A percentile compares a stretch with the other conserved stretches of the same genome.
These are phyloP conservation scores for Neospermospora avenae DNA, from an alignment of 2,329 filamentous ascomycete species.

Conservation along the genomic window DNA sequence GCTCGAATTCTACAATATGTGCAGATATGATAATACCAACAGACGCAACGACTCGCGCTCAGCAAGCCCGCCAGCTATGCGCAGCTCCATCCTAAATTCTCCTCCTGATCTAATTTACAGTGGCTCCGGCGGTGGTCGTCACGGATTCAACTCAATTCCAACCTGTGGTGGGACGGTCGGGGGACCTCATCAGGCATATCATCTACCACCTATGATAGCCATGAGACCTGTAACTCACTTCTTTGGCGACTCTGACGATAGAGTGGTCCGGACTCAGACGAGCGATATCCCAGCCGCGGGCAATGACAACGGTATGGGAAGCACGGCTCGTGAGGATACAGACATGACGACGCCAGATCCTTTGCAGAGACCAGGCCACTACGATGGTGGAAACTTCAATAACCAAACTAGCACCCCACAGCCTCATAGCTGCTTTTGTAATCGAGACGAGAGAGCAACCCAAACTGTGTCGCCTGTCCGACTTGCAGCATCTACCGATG, in stretches of 20 bases:
- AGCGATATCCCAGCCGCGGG: too few relatives aligned
- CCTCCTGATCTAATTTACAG: neutral
- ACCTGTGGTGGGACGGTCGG: neutral
- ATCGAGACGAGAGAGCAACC: neutral
- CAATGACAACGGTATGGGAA: neutral
- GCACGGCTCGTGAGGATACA: neutral
- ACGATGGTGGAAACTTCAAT: neutral
- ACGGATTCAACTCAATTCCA: conserved; percentile 5
- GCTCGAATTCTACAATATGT: neutral
- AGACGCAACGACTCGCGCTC: neutral
- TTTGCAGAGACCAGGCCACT: neutral
- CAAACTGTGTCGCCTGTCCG: neutral
- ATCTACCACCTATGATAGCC: neutral
- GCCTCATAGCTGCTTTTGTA: conserved; percentile 1
- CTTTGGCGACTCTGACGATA: neutral
- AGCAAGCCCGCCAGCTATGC: neutral
- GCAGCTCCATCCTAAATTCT: neutral
- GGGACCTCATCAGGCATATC: neutral
- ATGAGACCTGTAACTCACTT: neutral
- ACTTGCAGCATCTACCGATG: neutral
- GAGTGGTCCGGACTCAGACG: neutral
- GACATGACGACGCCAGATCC: neutral
- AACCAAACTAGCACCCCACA: neutral
- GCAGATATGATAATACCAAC: neutral
- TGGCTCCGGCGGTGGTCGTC: conserved; percentile 9